Percentiles rank a stretch among this genome's conserved stretches.
These are phyloP conservation scores for Saturnispora serradocipensis DNA, from an alignment of 805 yeast genomes.

Conservation along the genomic window DNA sequence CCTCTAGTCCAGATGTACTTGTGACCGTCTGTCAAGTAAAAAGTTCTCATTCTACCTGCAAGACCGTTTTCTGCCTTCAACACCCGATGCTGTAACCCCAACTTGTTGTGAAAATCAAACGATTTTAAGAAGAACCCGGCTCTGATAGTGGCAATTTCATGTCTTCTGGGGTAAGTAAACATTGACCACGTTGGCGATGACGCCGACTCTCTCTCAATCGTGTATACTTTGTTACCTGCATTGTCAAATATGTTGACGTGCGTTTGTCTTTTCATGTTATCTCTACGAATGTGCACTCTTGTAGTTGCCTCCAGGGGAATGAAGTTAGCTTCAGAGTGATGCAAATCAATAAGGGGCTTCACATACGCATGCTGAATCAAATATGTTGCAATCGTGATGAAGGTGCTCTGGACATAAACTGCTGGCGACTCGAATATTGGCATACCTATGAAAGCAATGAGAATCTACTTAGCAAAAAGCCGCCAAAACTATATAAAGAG, in stretches of 20 bases:
- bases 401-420: slow-evolving; percentile 34
- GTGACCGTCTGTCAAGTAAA: slow-evolving; percentile 43
- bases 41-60: slow-evolving; percentile 36
- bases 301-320: slow-evolving; percentile 34
- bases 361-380: slow-evolving; percentile 34
- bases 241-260: slow-evolving; percentile 41
- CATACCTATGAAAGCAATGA: slow-evolving; percentile 17
- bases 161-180: slow-evolving; percentile 34
- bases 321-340: slow-evolving; percentile 32
- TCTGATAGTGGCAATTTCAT: slow-evolving; percentile 41
- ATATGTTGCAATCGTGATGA: slow-evolving; percentile 33
- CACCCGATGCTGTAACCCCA: slow-evolving; percentile 37
- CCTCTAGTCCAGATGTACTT: slow-evolving; percentile 49
- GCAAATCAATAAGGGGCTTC: slow-evolving; percentile 31
- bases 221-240: slow-evolving; percentile 34
- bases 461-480: neutral
- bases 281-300: slow-evolving; percentile 41
- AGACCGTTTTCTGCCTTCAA: slow-evolving; percentile 30
- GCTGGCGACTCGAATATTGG: slow-evolving; percentile 41
- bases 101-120: slow-evolving; percentile 40
- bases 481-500: neutral
- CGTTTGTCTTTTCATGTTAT: slow-evolving; percentile 36
- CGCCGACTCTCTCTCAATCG: slow-evolving; percentile 43
- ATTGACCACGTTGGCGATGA: slow-evolving; percentile 46
- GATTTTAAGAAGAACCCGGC: slow-evolving; percentile 39